Conservation (phyloP, 768 basidiomycete species). For the Cystobasidiopsis lactophilus region DNA sequence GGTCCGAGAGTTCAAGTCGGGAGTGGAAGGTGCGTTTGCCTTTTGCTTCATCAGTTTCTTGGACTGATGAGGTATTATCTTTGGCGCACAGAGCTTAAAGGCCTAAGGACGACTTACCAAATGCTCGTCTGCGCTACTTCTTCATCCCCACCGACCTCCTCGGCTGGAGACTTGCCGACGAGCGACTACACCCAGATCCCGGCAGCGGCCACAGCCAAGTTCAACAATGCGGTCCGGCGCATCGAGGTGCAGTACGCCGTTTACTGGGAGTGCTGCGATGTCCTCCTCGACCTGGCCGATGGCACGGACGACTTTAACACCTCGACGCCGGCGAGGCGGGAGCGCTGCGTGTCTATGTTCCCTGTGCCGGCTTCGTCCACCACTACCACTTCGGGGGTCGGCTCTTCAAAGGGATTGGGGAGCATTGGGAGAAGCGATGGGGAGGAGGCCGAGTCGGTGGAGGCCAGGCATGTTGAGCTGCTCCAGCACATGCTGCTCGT, state of each 20-base stretch:
- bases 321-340: neutral
- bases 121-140: neutral
- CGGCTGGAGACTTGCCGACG: neutral
- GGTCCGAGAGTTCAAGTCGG: slow-evolving; percentile 21
- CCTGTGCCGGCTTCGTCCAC: neutral
- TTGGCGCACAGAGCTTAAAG: neutral
- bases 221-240: slow-evolving; percentile 4
- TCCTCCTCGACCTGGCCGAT: slow-evolving; percentile 10
- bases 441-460: neutral
- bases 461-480: neutral
- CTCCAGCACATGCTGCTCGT: neutral
- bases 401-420: neutral
- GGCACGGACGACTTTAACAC: neutral
- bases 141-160: neutral
- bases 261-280: slow-evolving; percentile 11
- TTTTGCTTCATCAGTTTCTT: neutral
- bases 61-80: neutral
- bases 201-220: slow-evolving; percentile 2
- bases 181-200: neutral
- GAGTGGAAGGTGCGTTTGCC: slow-evolving; percentile 16
- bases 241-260: slow-evolving; percentile 4
- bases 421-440: neutral
- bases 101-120: neutral
- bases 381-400: too few species aligned
- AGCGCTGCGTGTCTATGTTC: neutral